phyloP scores from a whole-genome alignment of 371 early-diverging fungal genomes.

The Mucor piriformis region DNA sequence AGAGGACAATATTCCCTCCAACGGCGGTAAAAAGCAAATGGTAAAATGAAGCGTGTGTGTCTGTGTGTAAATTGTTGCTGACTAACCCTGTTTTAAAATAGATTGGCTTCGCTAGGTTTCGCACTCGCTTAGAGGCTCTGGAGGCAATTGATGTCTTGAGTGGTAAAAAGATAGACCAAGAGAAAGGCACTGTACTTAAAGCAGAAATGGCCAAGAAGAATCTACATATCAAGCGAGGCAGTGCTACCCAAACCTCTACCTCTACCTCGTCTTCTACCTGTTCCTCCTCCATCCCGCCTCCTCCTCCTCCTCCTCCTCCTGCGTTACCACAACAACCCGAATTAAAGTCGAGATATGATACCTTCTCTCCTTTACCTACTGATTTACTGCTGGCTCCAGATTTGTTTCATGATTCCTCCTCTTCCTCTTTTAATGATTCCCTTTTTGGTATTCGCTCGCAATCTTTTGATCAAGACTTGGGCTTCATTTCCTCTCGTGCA shows the following conservation, averaged over 20 bases:
- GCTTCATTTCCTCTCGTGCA: slow-evolving; percentile 29
- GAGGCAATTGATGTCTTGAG: slow-evolving; percentile 86
- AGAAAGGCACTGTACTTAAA: slow-evolving; percentile 82
- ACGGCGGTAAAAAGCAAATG: slow-evolving; percentile 73
- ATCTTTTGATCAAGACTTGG: slow-evolving; percentile 39
- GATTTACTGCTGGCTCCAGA: slow-evolving; percentile 60
- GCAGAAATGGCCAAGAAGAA: slow-evolving; percentile 98
- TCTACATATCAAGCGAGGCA: slow-evolving; percentile 71
- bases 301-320: slow-evolving; percentile 9
- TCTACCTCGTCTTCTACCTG: slow-evolving; percentile 13
- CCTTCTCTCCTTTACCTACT: slow-evolving; percentile 54
- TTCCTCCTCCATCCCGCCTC: background rate
- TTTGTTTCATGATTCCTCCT: slow-evolving; percentile 22
- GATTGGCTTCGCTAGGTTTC: slow-evolving; percentile 96
- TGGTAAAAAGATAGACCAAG: slow-evolving; percentile 87
- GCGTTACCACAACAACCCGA: background rate
- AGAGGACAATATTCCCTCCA: slow-evolving; percentile 44
- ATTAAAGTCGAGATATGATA: slow-evolving; percentile 25
- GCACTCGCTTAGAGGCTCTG: slow-evolving; percentile 81
- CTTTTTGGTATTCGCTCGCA: slow-evolving; percentile 41
- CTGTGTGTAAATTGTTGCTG: background rate
- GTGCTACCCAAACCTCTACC: slow-evolving; percentile 21
- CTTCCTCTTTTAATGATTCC: slow-evolving; percentile 31
- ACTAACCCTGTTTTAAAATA: slow-evolving; percentile 16
- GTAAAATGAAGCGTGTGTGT: slow-evolving; percentile 51